phyloP scores from a whole-genome alignment of 805 yeast genomes.

The Yarrowia sp. region DNA sequence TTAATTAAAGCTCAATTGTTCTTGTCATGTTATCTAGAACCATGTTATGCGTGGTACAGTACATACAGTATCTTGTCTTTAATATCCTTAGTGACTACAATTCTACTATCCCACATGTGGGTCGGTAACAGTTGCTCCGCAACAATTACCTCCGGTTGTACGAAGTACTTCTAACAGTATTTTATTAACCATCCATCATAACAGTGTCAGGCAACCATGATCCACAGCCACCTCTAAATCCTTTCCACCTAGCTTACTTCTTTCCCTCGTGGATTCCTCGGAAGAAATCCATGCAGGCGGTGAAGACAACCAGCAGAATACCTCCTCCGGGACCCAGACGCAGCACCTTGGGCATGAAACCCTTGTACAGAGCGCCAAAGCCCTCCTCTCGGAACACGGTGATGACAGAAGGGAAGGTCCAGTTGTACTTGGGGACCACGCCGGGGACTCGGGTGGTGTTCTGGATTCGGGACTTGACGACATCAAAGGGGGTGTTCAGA shows the following conservation, averaged over 20 bases:
- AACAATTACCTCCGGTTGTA: neutral
- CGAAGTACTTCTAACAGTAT: too few species aligned
- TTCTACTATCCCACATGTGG: neutral
- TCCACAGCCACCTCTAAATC: too few species aligned
- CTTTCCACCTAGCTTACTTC: neutral
- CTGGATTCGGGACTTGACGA: constrained; percentile 95
- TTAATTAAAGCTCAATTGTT: too few species aligned
- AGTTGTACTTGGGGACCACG: constrained; percentile 83
- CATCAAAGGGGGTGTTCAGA: constrained; percentile 93
- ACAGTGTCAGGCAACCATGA: too few species aligned
- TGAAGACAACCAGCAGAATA: constrained; percentile 94
- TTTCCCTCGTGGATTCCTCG: constrained; percentile 43
- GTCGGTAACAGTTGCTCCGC: neutral
- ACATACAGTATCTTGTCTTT: too few species aligned
- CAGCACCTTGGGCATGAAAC: constrained; percentile 94
- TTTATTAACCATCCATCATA: too few species aligned
- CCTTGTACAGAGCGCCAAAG: constrained; percentile 87
- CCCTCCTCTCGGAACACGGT: constrained; percentile 91
- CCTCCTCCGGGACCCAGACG: constrained; percentile 99
- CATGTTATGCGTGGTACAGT: too few species aligned
- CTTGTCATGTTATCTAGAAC: too few species aligned
- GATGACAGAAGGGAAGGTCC: constrained; percentile 84
- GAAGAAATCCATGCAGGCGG: constrained; percentile 93
- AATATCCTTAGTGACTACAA: too few species aligned
- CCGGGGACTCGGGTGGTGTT: constrained; percentile 70